Conservation (phyloP, 257 asterid species). For the Solanum ossicruentum region DNA sequence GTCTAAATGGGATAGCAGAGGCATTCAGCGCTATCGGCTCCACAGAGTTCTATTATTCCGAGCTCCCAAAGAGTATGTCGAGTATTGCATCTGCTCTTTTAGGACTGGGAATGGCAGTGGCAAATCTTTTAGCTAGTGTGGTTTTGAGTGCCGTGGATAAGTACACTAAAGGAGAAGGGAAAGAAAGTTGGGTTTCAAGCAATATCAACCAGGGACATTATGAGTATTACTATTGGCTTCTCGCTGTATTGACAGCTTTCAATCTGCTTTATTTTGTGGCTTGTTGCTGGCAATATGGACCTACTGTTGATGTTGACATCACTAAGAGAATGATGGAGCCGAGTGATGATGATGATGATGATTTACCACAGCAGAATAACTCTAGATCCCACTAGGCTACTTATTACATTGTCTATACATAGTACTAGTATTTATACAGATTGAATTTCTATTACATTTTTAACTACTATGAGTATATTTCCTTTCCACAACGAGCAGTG, state of each 20-base stretch:
- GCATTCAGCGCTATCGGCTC: constrained; percentile 44
- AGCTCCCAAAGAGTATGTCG: constrained; percentile 55
- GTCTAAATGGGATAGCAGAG: constrained; percentile 44
- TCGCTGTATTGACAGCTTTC: constrained; percentile 19
- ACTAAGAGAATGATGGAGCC: background rate
- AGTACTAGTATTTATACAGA: background rate
- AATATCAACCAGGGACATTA: constrained; percentile 44
- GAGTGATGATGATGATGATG: constrained; percentile 2
- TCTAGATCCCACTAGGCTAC: background rate
- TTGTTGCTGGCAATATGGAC: constrained; percentile 49
- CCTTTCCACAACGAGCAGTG: no score
- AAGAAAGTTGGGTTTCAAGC: constrained; percentile 50
- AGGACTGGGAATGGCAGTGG: constrained; percentile 44
- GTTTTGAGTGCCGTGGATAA: constrained; percentile 28
- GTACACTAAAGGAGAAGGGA: constrained; percentile 19
- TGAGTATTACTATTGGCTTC: constrained; percentile 53
- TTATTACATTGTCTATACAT: background rate
- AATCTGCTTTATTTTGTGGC: constrained; percentile 29
- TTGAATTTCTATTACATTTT: background rate
- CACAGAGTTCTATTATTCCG: constrained; percentile 50
- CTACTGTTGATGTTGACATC: constrained; percentile 9
- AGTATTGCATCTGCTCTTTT: constrained; percentile 40
- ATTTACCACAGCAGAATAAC: background rate
- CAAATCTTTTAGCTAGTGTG: constrained; percentile 32
- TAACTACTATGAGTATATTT: background rate